phyloP scores from a whole-genome alignment of 805 yeast species.

The Yarrowia alimentaria region DNA sequence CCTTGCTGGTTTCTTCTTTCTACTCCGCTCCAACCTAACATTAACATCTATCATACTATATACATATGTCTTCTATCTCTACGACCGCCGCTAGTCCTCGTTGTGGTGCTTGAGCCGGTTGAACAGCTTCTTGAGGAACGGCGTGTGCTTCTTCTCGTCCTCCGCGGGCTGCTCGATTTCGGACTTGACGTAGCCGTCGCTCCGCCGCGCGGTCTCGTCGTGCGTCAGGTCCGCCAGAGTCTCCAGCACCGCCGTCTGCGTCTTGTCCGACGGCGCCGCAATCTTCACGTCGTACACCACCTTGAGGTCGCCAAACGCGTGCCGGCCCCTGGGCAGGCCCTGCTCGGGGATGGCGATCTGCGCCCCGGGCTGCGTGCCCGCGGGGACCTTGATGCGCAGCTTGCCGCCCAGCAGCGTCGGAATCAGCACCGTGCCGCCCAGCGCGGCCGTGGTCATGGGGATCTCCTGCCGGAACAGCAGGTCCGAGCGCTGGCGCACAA shows the following conservation, averaged over 20 bases:
- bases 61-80: no score
- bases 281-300: conserved; percentile 71
- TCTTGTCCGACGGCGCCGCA: conserved; percentile 71
- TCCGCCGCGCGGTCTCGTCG: conserved; percentile 74
- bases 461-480: conserved; percentile 64
- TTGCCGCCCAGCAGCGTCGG: conserved; percentile 84
- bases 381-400: conserved; percentile 73
- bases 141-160: conserved; percentile 29
- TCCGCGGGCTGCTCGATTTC: conserved; percentile 12
- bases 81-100: no score
- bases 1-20: no score
- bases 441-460: conserved; percentile 92
- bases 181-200: conserved; percentile 43
- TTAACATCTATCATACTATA: background rate
- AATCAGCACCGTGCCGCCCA: conserved; percentile 88
- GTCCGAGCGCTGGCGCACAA: conserved; percentile 64
- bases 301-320: conserved; percentile 75
- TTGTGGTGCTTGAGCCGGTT: conserved; percentile 39
- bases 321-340: conserved; percentile 72
- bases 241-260: conserved; percentile 85
- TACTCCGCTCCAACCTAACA: background rate
- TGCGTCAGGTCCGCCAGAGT: conserved; percentile 89
- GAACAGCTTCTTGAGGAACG: conserved; percentile 40
- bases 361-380: conserved; percentile 80
- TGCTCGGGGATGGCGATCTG: conserved; percentile 73